These are phyloP conservation scores for Neurospora tetrasperma DNA, from an alignment of 495 filamentous ascomycete species.

Conservation along the genomic window DNA sequence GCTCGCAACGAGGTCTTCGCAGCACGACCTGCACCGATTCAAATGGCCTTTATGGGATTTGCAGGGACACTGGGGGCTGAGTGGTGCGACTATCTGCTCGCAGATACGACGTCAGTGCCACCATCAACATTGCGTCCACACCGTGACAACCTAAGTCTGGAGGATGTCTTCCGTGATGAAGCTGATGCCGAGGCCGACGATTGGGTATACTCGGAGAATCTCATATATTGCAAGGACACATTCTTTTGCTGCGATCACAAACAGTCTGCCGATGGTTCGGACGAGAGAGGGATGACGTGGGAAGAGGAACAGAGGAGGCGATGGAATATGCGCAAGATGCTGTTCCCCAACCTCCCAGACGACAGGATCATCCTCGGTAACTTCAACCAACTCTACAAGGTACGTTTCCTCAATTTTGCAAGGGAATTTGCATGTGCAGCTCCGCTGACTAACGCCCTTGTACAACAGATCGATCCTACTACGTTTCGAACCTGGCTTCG, in stretches of 20 bases:
- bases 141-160: conserved; percentile 60
- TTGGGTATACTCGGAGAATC: conserved; percentile 97
- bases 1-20: conserved; percentile 98
- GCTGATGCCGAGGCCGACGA: conserved; percentile 52
- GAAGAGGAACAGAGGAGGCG: conserved; percentile 72
- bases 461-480: conserved; percentile 80
- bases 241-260: conserved; percentile 99
- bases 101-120: conserved; percentile 81
- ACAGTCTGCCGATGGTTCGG: conserved; percentile 75
- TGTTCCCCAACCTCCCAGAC: conserved; percentile 78
- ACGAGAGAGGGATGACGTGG: conserved; percentile 60
- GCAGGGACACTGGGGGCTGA: conserved; percentile 93
- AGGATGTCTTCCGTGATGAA: conserved; percentile 60
- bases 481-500: conserved; percentile 96
- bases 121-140: conserved; percentile 68
- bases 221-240: conserved; percentile 87
- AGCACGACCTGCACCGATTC: conserved; percentile 85
- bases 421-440: not conserved
- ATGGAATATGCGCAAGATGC: conserved; percentile 90
- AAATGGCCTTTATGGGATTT: conserved; percentile 99
- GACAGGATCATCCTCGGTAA: conserved; percentile 90
- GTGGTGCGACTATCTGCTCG: conserved; percentile 97
- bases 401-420: conserved; percentile 29
- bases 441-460: not conserved
- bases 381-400: conserved; percentile 99